Evolutionary conservation across 139 green algal genomes (phyloP), one percentile per base, ranked within the genome.

Genomic region (Chlorella ohadii): DNA sequence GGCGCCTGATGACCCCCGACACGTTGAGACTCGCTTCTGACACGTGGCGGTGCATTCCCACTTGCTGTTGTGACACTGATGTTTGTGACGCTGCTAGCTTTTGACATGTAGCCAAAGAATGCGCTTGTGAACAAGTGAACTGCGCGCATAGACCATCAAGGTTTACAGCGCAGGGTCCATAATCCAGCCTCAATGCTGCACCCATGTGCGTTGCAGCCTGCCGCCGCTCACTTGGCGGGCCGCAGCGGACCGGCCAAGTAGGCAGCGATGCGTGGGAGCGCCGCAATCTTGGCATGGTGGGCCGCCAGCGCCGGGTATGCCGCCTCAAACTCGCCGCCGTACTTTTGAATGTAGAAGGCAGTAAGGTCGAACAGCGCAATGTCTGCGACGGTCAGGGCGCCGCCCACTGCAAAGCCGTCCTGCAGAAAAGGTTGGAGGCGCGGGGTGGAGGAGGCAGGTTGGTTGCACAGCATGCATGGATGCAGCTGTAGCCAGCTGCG

Each of bases 401-500:
- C 28, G 65, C 65, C 65, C 31, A 72, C 65, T 33, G 65, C 65
- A 47, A 47, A 72, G 65, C 65, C 65, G 65, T 34, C 65, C 65
- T 72, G 16, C 12, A 47, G 28, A 9, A 38, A 1, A 33, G 2
- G 23, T 22, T 27, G 28, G 28, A 36, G 4, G 63, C 12, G 31
- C 16, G 20, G 28, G 33, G 65, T 1, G 1, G 65, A 28, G 16
- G 65, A 34, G 33, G 65, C 3, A 20, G 65, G 31, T 27, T 51
- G 44, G 44, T 9, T 51, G 44, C 7, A 51, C 7, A 16, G 44
- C 44, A 16, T 51, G 44, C 44, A 51, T 16, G 44, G 7, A 51
- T 19, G 33, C 28, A 22, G 7, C 31, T 9, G 64, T 9, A 11
- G n/a, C 64, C 28, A 41, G n/a, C 36, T 4, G 25, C 25, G 28